A percentile compares a stretch with the other conserved stretches of the same genome.
Evolutionary conservation across 805 yeast genomes (phyloP).

Genomic region (Candida pini): DNA sequence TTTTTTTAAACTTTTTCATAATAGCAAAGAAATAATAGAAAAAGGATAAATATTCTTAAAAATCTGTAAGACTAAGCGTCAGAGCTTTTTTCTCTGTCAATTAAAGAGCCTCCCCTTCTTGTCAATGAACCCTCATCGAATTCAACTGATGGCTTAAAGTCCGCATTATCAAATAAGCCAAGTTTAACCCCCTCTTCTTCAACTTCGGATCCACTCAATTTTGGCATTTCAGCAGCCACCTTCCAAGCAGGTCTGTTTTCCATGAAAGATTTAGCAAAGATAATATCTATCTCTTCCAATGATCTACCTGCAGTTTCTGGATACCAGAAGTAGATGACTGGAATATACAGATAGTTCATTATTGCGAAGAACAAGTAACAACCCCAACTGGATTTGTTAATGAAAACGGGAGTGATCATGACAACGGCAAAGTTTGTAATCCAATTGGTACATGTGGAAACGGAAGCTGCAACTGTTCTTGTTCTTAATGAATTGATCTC

Average conservation of each 20-base stretch:
- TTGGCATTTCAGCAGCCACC: constrained; percentile 58
- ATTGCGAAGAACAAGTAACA: constrained; percentile 63
- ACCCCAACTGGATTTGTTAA: constrained; percentile 50
- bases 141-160: not conserved
- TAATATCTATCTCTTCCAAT: constrained; percentile 67
- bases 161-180: constrained; percentile 37
- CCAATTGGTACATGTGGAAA: constrained; percentile 64
- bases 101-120: no score
- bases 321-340: constrained; percentile 58
- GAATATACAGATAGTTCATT: constrained; percentile 53
- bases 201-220: constrained; percentile 45
- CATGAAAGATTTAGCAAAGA: constrained; percentile 50
- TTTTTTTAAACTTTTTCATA: no score
- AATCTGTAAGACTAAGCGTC: no score
- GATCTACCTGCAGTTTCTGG: constrained; percentile 75
- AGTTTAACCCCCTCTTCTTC: constrained; percentile 51
- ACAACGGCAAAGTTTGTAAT: constrained; percentile 59
- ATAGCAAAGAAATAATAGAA: no score
- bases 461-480: constrained; percentile 59
- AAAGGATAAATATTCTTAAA: no score
- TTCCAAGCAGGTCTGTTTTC: constrained; percentile 54
- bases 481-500: constrained; percentile 61
- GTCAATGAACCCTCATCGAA: not conserved
- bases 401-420: constrained; percentile 55
- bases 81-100: no score